Evolutionary conservation across 2,329 filamentous ascomycete genomes (phyloP), one percentile per base, ranked within the genome.

Genomic region (Neoarthrinium moseri): DNA sequence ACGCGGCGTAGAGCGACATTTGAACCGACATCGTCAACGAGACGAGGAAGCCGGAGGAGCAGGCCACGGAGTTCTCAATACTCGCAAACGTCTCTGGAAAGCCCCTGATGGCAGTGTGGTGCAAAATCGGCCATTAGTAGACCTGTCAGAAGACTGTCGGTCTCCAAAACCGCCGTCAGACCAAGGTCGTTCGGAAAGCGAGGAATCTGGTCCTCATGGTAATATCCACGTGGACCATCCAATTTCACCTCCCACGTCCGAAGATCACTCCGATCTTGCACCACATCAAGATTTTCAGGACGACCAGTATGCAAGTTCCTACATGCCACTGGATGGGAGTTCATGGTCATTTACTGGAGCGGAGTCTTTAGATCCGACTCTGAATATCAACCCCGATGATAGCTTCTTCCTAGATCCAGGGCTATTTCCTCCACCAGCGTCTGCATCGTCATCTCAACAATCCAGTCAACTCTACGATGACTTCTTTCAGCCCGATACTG

Each of bases 401-500:
- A 46, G 55, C 53, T 47, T 54, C 53, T 38, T 63, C 52, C 30
- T 38, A 33, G 54, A 57, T 48, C 47, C 48, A 26, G 53, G 61
- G 43, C 41, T n/a, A n/a, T n/a, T 59, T 62, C 51, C 51, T 58
- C 34, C 54, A 57, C 18, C 55, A 61, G 24, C n/a, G 8, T 42
- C 48, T 22, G 39, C 53, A 22, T 49, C 54, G 47, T 35, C 52
- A 38, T 53, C 59, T 50, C 29, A 54, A 50, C 52, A 61, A 53
- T 20, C 35, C 50, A 46, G 24, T 58, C 63, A 61, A 57, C 64
- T 15, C 13, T 77, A 75, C 52, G 75, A 79, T 42, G 75, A 82
- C 41, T 71, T 77, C 26, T 82, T 83, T 54, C 75, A 76, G 46
- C 73, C 80, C 35, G 80, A 84, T 55, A 84, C 80, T 57, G 80